These are phyloP conservation scores for Fistulifera solaris DNA, from an alignment of 108 stramenopile genomes.

Conservation along the genomic window DNA sequence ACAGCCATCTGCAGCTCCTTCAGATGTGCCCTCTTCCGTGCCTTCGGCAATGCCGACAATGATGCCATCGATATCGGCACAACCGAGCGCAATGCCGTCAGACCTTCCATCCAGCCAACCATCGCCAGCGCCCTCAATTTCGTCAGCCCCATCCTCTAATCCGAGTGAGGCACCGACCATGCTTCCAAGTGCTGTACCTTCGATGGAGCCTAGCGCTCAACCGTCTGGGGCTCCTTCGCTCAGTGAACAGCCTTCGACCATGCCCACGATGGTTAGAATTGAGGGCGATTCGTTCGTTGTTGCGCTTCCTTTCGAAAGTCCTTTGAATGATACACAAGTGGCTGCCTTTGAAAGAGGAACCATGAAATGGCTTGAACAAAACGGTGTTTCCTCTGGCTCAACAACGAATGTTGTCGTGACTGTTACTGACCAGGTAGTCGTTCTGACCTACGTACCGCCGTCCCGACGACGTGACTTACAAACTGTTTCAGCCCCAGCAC, in stretches of 20 bases:
- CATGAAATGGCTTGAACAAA: background rate
- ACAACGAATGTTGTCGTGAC: no score
- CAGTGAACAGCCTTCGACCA: background rate
- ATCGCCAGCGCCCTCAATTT: background rate
- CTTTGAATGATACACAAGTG: background rate
- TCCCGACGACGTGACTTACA: no score
- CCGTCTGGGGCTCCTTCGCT: background rate
- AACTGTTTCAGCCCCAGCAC: no score
- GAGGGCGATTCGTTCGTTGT: background rate
- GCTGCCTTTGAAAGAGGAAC: background rate
- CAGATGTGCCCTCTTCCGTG: background rate
- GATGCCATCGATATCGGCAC: background rate
- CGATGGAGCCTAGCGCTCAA: background rate
- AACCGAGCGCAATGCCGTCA: conserved; percentile 3
- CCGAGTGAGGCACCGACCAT: background rate
- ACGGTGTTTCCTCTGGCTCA: background rate
- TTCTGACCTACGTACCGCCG: no score
- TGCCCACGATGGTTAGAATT: background rate
- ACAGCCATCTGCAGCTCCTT: background rate
- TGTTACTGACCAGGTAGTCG: no score
- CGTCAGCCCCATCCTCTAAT: background rate
- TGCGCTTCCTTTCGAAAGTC: background rate
- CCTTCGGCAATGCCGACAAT: conserved; percentile 1
- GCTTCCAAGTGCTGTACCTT: background rate
- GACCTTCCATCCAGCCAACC: conserved; percentile 4